Base-by-base conservation (phyloP, 192 early-diverging fungal genomes). In the Phycomyces nitens region DNA sequence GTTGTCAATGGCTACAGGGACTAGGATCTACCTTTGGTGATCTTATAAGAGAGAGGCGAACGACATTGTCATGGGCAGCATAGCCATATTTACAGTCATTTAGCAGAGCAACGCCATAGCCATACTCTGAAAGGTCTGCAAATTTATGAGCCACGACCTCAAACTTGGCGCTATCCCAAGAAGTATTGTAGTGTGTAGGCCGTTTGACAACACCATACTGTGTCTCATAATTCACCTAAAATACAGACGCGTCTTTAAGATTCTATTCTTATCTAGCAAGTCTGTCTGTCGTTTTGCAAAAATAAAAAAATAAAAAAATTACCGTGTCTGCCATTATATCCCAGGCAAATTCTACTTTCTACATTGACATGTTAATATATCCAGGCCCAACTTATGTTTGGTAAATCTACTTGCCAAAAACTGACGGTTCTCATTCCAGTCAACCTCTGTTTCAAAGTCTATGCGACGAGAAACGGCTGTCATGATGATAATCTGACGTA, bases 71-170 rank as follows among this genome's bases (percentile, higher is more conserved):
- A 62, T 92, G 85, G 24, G 88, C 88, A 4, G 94, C 81, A 68
- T 92, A 94, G 15, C 97, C 97, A 75, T 95, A 99, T 70, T 99
- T 99, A 85, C 92, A 87, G 74, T 99, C 96, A 69, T 95, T 98
- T 59, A 98, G 71, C 52, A 99, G 70, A 0, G 96, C 90, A 9
- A 97, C 89, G 29, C 97, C 97, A 74, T 92, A 97, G 0, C 97
- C 95, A 64, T 83, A 91, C 68, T 99, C 96, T 1, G 93, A 95
- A n/a, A 94, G 78, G 56, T 99, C 97, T 8, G 88, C 97, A 80
- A 91, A 99, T 62, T 95, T 94, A 80, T 99, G 97, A 0, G 86
- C 96, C 64, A 93, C 95, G 1, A 97, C 96, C 79, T 98, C 96
- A 65, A 99, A 99, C 61, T 93, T 89, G 5, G 92, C 91, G 60